phyloP scores from a whole-genome alignment of 2,329 filamentous ascomycete genomes.

The Aspergillus latus region DNA sequence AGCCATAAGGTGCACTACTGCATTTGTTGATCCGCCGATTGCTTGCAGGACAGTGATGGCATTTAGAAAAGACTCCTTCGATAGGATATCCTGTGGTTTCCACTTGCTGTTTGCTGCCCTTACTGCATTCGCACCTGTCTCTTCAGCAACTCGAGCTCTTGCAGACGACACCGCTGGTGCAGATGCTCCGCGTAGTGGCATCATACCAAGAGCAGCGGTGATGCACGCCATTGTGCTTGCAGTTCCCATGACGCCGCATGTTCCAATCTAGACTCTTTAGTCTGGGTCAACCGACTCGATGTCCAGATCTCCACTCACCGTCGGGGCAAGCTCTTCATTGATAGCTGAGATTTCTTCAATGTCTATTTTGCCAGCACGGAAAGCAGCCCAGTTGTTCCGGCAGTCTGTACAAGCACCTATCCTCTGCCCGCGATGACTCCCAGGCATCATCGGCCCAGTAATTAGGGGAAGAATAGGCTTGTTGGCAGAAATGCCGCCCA shows the following conservation, averaged over 20 bases:
- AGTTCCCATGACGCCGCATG: slow-evolving; percentile 60
- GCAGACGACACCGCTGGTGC: slow-evolving; percentile 56
- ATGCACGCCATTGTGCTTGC: slow-evolving; percentile 59
- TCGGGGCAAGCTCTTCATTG: slow-evolving; percentile 72
- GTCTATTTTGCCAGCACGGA: slow-evolving; percentile 64
- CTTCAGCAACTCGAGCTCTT: slow-evolving; percentile 54
- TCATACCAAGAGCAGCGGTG: slow-evolving; percentile 53
- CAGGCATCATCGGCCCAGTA: slow-evolving; percentile 74
- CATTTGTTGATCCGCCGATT: slow-evolving; percentile 59
- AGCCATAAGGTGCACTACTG: slow-evolving; percentile 56
- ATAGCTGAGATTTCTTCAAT: slow-evolving; percentile 70
- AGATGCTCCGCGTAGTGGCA: slow-evolving; percentile 53
- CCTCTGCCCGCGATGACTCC: slow-evolving; percentile 62
- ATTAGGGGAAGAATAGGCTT: slow-evolving; percentile 69
- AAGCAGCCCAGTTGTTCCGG: slow-evolving; percentile 70
- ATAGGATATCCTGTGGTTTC: slow-evolving; percentile 48
- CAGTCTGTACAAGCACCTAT: slow-evolving; percentile 76
- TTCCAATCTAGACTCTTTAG: slow-evolving; percentile 40
- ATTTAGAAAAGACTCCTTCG: slow-evolving; percentile 52
- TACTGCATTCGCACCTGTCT: slow-evolving; percentile 54
- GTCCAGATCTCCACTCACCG: slow-evolving; percentile 45
- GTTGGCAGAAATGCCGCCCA: slow-evolving; percentile 73
- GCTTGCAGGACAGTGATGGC: slow-evolving; percentile 55
- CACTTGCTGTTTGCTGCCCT: slow-evolving; percentile 39
- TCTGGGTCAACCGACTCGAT: background rate